Conservation (phyloP, 164 flowering plant species). For the Tetracentron sinense region DNA sequence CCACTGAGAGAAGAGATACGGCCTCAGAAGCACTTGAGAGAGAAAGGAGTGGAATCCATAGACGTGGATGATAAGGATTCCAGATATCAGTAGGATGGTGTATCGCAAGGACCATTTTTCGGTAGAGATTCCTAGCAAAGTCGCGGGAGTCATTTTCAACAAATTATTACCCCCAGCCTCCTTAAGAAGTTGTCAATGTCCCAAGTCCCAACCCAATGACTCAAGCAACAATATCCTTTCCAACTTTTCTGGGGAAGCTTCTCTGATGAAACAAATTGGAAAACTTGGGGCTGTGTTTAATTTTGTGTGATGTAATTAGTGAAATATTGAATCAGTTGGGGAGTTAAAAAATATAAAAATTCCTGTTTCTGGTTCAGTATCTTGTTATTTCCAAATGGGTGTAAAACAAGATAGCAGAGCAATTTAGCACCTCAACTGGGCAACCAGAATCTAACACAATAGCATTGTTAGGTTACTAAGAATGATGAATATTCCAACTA, state of each 20-base stretch:
- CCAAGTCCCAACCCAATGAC: background rate
- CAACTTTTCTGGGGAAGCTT: background rate
- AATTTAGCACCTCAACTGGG: too few relatives aligned
- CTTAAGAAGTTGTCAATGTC: background rate
- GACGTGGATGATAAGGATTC: slow-evolving; percentile 23
- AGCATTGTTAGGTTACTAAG: too few relatives aligned
- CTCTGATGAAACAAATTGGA: too few relatives aligned
- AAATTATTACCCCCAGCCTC: slow-evolving; percentile 5
- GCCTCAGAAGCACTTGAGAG: slow-evolving; percentile 8
- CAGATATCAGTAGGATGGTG: slow-evolving; percentile 5
- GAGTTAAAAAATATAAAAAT: too few relatives aligned
- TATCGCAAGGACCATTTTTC: slow-evolving; percentile 19
- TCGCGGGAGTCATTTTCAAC: slow-evolving; percentile 14
- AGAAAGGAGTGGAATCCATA: slow-evolving; percentile 13
- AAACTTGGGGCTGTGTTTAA: too few relatives aligned
- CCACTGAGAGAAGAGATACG: background rate
- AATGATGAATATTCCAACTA: too few relatives aligned
- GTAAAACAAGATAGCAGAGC: too few relatives aligned
- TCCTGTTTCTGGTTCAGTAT: too few relatives aligned
- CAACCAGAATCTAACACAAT: too few relatives aligned
- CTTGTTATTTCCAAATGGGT: too few relatives aligned
- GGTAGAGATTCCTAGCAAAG: slow-evolving; percentile 15
- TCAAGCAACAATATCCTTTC: background rate
- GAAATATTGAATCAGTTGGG: too few relatives aligned
- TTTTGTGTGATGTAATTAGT: too few relatives aligned